phyloP scores from a whole-genome alignment of 75 land plant species.

The Sequoiadendron giganteum region DNA sequence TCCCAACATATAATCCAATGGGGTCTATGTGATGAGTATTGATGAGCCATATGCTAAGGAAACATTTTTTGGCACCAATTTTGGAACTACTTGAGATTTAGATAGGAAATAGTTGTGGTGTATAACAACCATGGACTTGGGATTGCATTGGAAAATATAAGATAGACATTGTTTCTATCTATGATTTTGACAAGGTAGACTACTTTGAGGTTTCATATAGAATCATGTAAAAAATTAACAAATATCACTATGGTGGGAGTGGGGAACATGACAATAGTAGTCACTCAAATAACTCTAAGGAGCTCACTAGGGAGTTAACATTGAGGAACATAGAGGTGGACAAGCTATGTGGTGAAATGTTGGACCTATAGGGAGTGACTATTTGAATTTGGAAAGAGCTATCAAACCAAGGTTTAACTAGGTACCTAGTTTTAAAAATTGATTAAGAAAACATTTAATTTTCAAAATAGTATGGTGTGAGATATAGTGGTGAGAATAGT shows the following conservation, averaged over 20 bases:
- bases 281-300: too few relatives aligned
- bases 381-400: too few relatives aligned
- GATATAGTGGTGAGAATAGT: too few relatives aligned
- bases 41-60: conserved; percentile 53
- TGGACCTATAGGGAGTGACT: too few relatives aligned
- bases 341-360: too few relatives aligned
- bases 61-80: conserved; percentile 33
- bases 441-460: too few relatives aligned
- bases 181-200: conserved; percentile 30
- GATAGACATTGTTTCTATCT: conserved; percentile 65
- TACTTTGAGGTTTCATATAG: conserved; percentile 9
- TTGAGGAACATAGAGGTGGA: too few relatives aligned
- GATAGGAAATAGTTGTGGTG: conserved; percentile 53
- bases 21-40: conserved; percentile 54
- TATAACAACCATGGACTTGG: conserved; percentile 69
- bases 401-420: too few relatives aligned
- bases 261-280: too few relatives aligned
- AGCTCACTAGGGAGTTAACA: too few relatives aligned
- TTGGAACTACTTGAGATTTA: conserved; percentile 80
- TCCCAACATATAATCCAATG: conserved; percentile 27
- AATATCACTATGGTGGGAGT: neutral
- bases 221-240: conserved; percentile 61
- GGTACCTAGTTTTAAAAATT: too few relatives aligned
- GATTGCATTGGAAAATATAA: conserved; percentile 41
- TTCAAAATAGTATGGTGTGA: too few relatives aligned